Evolutionary conservation across 805 yeast genomes (phyloP).

Genomic region (Schizosaccharomyces lindneri): DNA sequence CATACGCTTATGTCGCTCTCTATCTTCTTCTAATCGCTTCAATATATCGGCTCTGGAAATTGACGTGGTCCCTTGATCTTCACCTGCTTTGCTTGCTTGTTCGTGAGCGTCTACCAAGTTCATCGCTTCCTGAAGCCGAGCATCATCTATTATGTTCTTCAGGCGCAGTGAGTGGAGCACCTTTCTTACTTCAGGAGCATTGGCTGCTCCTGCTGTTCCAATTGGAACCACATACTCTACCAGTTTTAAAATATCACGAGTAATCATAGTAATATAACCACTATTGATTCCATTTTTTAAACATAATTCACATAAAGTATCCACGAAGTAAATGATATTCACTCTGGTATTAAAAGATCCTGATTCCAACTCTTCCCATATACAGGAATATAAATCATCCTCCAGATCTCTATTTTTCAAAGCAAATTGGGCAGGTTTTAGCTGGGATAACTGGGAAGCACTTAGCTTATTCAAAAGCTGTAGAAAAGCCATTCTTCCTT

Average conservation of each 20-base stretch:
- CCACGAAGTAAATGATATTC: constrained; percentile 45
- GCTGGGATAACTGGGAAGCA: constrained; percentile 26
- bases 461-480: constrained; percentile 39
- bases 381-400: constrained; percentile 45
- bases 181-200: constrained; percentile 11
- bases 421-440: constrained; percentile 30
- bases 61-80: background rate
- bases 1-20: constrained; percentile 62
- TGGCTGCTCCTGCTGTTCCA: constrained; percentile 7
- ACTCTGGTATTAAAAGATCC: constrained; percentile 32
- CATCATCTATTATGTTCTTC: constrained; percentile 2
- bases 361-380: constrained; percentile 30
- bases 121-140: constrained; percentile 7
- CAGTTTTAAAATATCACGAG: constrained; percentile 11
- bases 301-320: constrained; percentile 23
- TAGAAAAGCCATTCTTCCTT: constrained; percentile 51
- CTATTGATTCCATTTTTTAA: constrained; percentile 6
- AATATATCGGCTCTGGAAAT: constrained; percentile 28
- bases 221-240: constrained; percentile 12
- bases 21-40: constrained; percentile 69
- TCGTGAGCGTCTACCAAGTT: constrained; percentile 5
- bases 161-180: constrained; percentile 8
- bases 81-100: background rate
- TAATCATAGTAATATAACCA: constrained; percentile 12
- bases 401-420: constrained; percentile 27